These are phyloP conservation scores for Leishmania braziliensis DNA, from an alignment of 208 protist species.

Conservation along the genomic window DNA sequence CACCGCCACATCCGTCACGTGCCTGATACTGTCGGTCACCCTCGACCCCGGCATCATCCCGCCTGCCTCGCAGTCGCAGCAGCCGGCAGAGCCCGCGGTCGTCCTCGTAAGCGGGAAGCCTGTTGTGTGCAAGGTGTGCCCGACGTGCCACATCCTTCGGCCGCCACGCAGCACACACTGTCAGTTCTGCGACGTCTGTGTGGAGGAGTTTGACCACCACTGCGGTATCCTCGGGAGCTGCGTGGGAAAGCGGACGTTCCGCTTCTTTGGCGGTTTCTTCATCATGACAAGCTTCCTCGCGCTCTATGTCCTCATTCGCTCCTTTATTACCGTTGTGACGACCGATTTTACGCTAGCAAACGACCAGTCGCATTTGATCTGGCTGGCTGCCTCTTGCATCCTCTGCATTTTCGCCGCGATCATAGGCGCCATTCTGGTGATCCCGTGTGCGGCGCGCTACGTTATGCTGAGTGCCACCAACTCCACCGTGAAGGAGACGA, in stretches of 20 bases:
- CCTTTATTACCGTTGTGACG: conserved; percentile 34
- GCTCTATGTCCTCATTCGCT: conserved; percentile 51
- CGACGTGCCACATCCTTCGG: conserved; percentile 79
- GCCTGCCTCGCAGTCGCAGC: conserved; percentile 36
- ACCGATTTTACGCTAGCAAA: conserved; percentile 14
- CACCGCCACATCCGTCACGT: conserved; percentile 37
- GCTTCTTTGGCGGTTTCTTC: conserved; percentile 86
- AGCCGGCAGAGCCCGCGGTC: conserved; percentile 11
- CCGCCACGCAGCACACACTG: conserved; percentile 85
- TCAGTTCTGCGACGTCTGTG: conserved; percentile 78
- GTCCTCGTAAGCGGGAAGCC: conserved; percentile 41
- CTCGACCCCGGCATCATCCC: conserved; percentile 79
- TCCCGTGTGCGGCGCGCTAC: conserved; percentile 46
- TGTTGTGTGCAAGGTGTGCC: conserved; percentile 71
- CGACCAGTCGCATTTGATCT: conserved; percentile 24
- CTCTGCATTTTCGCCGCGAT: conserved; percentile 26
- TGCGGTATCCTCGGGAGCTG: conserved; percentile 79
- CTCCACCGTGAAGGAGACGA: conserved; percentile 51
- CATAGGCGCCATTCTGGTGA: conserved; percentile 28
- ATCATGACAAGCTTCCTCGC: conserved; percentile 43
- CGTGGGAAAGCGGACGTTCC: conserved; percentile 79
- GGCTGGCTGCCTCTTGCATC: conserved; percentile 28
- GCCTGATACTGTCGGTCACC: conserved; percentile 53
- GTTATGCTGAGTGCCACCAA: conserved; percentile 50
- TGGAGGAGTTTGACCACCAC: conserved; percentile 89